These are phyloP conservation scores for Rhynchospora breviuscula DNA, from an alignment of 176 grass and related monocot genomes.

Conservation along the genomic window DNA sequence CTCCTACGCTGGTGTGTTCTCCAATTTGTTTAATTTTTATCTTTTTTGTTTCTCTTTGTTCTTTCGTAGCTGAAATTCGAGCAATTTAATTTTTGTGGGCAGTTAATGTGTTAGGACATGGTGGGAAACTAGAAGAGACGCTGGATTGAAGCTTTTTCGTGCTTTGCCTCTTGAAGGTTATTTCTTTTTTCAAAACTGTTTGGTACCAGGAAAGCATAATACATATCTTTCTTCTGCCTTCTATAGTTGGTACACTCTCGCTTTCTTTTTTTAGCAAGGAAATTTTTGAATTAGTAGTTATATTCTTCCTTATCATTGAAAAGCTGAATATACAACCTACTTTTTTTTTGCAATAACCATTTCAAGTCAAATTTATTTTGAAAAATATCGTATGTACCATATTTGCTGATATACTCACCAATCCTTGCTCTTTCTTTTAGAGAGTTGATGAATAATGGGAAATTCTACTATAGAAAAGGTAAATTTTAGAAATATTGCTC, in stretches of 20 bases:
- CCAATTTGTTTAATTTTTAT: too few relatives aligned
- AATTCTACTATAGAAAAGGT: too few relatives aligned
- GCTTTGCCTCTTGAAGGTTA: too few relatives aligned
- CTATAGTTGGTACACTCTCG: conserved; percentile 2
- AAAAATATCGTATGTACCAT: not conserved
- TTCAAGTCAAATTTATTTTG: not conserved
- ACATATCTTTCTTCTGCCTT: not conserved
- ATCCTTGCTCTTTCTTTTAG: conserved; percentile 20
- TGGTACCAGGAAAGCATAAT: not conserved
- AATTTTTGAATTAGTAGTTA: not conserved
- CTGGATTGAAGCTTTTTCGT: too few relatives aligned
- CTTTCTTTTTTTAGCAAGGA: not conserved
- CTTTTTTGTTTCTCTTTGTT: too few relatives aligned
- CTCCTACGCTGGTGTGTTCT: too few relatives aligned
- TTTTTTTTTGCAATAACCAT: not conserved
- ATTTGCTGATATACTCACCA: not conserved
- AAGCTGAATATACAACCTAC: not conserved
- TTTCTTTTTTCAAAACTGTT: not conserved
- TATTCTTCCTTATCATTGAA: not conserved
- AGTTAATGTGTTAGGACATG: too few relatives aligned
- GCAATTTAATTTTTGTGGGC: too few relatives aligned
- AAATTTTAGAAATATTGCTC: too few relatives aligned
- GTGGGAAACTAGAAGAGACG: too few relatives aligned
- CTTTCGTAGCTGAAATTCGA: too few relatives aligned
- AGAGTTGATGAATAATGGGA: conserved; percentile 50